Evolutionary conservation across 1,284 basidiomycete species (phyloP), one percentile per base, ranked within the genome.

Genomic region (Cryptococcus sp.): DNA sequence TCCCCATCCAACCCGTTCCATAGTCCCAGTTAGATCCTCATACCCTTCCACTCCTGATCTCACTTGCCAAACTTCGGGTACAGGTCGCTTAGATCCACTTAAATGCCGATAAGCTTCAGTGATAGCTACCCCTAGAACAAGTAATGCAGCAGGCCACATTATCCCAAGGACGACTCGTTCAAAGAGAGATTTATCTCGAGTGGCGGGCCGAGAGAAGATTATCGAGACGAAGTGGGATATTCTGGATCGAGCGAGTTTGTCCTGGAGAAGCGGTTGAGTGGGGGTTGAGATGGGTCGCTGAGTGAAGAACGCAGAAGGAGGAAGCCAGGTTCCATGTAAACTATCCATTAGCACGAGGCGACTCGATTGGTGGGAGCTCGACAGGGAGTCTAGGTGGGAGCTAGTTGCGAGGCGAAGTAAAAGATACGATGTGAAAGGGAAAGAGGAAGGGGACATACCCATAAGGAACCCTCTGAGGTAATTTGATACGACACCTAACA

Each of bases 401-500:
- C n/a, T n/a, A n/a, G n/a, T n/a, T n/a, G n/a, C n/a, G n/a, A n/a
- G n/a, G n/a, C n/a, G n/a, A n/a, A n/a, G n/a, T n/a, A n/a, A n/a
- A n/a, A 28, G 28, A 11, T 4, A 28, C 4, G 28, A 16, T 7
- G 36, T 39, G 36, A 39, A 39, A 14, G 16, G 36, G 18, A 39
- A n/a, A 39, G 5, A 39, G 14, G 4, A 7, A 14, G 18, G 14
- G 14, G 21, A 64, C 67, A 45, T 32, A 68, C 68, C 68, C 69
- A 46, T 70, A 70, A 31, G 69, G 69, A 3, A 70, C 75, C 39
- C 78, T 60, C 50, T 78, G 75, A 13, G 78, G 78, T 16, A 79
- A 56, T 53, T 74, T 65, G 54, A 79, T 61, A n/a, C 74, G 70
- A 40, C 69, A 73, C 0, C 77, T 66, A 13, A 79, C 61, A 7